Conservation (phyloP, 805 yeast species). For the Metschnikowia cerradonensis region DNA sequence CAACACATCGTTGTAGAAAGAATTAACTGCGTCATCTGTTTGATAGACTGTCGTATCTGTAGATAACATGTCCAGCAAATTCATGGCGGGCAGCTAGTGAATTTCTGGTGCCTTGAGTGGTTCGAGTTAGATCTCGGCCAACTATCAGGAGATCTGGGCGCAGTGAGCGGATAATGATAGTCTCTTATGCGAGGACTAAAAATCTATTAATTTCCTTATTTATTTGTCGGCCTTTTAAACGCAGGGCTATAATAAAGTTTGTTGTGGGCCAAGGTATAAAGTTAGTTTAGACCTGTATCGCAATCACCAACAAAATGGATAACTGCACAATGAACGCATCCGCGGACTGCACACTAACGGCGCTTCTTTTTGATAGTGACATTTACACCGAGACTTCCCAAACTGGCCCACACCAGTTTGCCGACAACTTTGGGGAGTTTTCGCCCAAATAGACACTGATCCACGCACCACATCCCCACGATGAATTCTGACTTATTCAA, state of each 20-base stretch:
- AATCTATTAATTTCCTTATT: neutral
- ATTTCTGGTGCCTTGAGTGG: neutral
- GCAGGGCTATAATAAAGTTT: neutral
- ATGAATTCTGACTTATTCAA: constrained; percentile 77
- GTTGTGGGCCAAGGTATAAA: neutral
- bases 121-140: neutral
- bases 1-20: constrained; percentile 2
- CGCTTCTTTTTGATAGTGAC: constrained; percentile 36
- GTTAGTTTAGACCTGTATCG: neutral
- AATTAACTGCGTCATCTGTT: constrained; percentile 5
- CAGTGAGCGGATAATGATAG: neutral
- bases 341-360: constrained; percentile 8
- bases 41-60: constrained; percentile 20
- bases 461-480: constrained; percentile 98
- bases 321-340: constrained; percentile 1
- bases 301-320: constrained; percentile 3
- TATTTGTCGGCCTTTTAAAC: neutral
- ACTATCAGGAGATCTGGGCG: neutral
- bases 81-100: constrained; percentile 22
- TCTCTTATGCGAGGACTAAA: too few relatives aligned
- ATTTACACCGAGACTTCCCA: constrained; percentile 45
- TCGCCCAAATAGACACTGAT: constrained; percentile 91
- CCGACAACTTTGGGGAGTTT: constrained; percentile 74
- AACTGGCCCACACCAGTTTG: constrained; percentile 76
- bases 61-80: constrained; percentile 38